phyloP scores from a whole-genome alignment of 2,329 filamentous ascomycete species.

The Pestalotiopsis sp. region DNA sequence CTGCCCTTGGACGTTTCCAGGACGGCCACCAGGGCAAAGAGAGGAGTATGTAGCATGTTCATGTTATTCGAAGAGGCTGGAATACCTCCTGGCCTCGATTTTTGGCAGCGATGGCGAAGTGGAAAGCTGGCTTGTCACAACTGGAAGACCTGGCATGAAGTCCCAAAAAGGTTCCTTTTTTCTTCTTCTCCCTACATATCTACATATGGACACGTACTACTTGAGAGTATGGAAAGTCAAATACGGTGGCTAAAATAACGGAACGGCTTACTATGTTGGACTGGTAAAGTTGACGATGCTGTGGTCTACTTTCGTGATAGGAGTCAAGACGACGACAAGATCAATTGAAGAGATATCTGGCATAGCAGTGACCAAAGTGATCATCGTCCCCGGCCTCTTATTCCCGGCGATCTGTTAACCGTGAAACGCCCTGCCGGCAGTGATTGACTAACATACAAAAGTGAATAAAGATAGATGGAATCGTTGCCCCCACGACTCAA shows the following conservation, averaged over 20 bases:
- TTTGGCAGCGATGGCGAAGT: slow-evolving; percentile 23
- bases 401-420: too few relatives aligned
- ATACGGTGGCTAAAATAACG: slow-evolving; percentile 25
- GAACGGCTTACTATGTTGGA: slow-evolving; percentile 25
- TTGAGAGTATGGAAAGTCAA: slow-evolving; percentile 18
- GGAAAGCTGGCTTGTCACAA: slow-evolving; percentile 27
- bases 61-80: slow-evolving; percentile 21
- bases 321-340: slow-evolving; percentile 21
- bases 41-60: slow-evolving; percentile 21
- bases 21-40: slow-evolving; percentile 20
- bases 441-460: too few relatives aligned
- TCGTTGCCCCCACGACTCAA: too few relatives aligned
- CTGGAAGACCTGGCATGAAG: slow-evolving; percentile 29
- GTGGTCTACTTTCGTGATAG: slow-evolving; percentile 23
- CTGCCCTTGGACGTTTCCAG: slow-evolving; percentile 11
- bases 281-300: slow-evolving; percentile 21
- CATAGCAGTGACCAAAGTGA: neutral
- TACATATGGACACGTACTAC: slow-evolving; percentile 22
- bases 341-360: slow-evolving; percentile 24
- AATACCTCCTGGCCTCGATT: slow-evolving; percentile 12
- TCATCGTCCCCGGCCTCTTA: neutral
- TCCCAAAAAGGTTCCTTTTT: slow-evolving; percentile 34
- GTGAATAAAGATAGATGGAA: too few relatives aligned
- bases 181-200: slow-evolving; percentile 12
- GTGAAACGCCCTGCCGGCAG: too few relatives aligned